phyloP scores from a whole-genome alignment of 495 filamentous ascomycete species.

The Neurospora sp. region DNA sequence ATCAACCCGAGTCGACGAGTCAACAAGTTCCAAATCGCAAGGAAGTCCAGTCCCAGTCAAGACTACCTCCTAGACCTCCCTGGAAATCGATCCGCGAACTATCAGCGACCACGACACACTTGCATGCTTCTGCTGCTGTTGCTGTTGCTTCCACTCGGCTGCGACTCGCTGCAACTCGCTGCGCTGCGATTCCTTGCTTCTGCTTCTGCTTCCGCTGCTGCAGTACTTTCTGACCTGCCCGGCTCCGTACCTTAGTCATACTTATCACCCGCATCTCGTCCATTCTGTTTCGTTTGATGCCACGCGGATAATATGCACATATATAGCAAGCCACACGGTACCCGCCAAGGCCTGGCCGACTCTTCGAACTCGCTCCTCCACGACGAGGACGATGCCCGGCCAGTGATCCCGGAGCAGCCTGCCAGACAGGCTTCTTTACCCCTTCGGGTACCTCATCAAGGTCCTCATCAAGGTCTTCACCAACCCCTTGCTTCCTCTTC shows the following conservation, averaged over 20 bases:
- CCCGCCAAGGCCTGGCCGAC: conserved; percentile 1
- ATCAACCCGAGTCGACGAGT: neutral
- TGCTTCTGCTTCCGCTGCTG: neutral
- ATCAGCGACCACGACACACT: conserved; percentile 14
- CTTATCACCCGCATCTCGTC: neutral
- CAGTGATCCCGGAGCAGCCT: conserved; percentile 5
- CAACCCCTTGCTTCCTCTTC: conserved; percentile 10
- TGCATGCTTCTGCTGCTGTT: conserved; percentile 19
- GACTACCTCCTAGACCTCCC: neutral
- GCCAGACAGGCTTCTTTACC: conserved; percentile 1
- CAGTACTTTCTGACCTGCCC: neutral
- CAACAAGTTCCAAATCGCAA: neutral
- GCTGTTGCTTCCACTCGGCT: conserved; percentile 3
- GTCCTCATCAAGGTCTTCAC: neutral
- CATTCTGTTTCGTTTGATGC: conserved; percentile 3
- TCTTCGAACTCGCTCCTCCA: neutral
- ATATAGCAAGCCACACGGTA: conserved; percentile 19
- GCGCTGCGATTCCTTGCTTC: neutral
- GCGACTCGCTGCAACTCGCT: neutral
- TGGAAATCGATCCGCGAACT: neutral
- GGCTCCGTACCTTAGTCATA: neutral
- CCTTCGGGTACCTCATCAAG: neutral
- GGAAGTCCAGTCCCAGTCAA: neutral
- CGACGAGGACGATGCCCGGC: conserved; percentile 7
- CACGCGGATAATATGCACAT: conserved; percentile 14